Evolutionary conservation across 2,329 filamentous ascomycete species (phyloP).

Genomic region (Eurotiales sp.): DNA sequence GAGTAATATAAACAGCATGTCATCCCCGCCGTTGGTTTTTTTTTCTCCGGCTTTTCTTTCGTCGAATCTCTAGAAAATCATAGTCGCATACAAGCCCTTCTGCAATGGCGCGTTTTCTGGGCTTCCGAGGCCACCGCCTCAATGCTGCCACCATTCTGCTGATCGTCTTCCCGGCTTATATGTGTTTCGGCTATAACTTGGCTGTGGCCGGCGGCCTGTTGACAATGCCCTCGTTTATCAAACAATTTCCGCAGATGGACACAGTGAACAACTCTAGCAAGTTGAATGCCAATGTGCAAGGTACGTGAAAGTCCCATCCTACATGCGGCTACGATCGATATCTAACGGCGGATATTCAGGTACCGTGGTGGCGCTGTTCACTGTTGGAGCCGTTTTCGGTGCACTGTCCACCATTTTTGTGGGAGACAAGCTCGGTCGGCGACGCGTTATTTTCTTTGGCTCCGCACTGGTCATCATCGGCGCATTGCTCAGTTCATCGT

Average conservation of each 20-base stretch:
- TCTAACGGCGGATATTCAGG: conserved; percentile 12
- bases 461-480: conserved; percentile 40
- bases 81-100: neutral
- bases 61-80: neutral
- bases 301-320: conserved; percentile 17
- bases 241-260: conserved; percentile 49
- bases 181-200: conserved; percentile 53
- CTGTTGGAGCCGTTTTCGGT: conserved; percentile 45
- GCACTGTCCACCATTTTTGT: conserved; percentile 43
- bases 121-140: conserved; percentile 22
- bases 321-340: neutral
- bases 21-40: neutral
- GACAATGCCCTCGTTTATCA: conserved; percentile 59
- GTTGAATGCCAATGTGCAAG: conserved; percentile 44
- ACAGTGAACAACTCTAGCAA: conserved; percentile 42
- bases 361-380: conserved; percentile 44
- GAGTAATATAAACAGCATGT: too few relatives aligned
- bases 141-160: conserved; percentile 22
- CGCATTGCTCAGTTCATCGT: conserved; percentile 43
- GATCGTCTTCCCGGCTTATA: conserved; percentile 27
- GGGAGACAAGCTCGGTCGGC: conserved; percentile 44
- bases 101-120: conserved; percentile 21
- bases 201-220: conserved; percentile 52
- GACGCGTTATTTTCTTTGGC: conserved; percentile 39
- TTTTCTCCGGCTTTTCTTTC: neutral